Conservation (phyloP, 2,329 filamentous ascomycete genomes). For the Zymoseptoria crescenta region DNA sequence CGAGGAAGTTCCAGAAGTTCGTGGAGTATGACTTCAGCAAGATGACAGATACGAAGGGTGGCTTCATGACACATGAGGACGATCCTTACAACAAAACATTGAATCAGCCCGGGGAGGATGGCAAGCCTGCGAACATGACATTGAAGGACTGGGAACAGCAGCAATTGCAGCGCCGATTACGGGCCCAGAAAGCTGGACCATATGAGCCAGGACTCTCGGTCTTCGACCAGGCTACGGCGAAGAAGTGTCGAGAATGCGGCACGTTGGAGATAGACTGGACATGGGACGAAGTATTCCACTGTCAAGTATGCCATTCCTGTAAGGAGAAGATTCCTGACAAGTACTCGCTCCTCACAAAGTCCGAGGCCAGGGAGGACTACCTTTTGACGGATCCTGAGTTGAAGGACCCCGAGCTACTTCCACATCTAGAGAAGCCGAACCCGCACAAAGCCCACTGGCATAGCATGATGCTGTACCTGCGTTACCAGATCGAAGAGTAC, state of each 20-base stretch:
- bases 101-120: constrained; percentile 48
- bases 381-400: constrained; percentile 90
- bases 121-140: constrained; percentile 79
- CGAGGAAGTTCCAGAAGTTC: constrained; percentile 83
- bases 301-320: constrained; percentile 69
- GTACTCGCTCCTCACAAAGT: constrained; percentile 93
- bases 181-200: constrained; percentile 66
- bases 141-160: constrained; percentile 83
- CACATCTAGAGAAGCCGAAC: constrained; percentile 82
- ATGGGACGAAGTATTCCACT: constrained; percentile 78
- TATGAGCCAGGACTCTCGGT: constrained; percentile 86
- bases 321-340: constrained; percentile 88
- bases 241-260: constrained; percentile 74
- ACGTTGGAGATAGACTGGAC: constrained; percentile 88
- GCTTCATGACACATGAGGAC: constrained; percentile 83
- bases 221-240: constrained; percentile 50
- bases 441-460: constrained; percentile 95
- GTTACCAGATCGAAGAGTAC: constrained; percentile 90
- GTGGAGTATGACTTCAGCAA: constrained; percentile 97
- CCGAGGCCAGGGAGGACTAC: constrained; percentile 92
- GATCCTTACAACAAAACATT: constrained; percentile 82
- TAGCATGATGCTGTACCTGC: constrained; percentile 96
- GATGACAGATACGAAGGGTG: constrained; percentile 97
- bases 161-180: constrained; percentile 64
- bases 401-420: constrained; percentile 77